Evolutionary conservation across 169 alveolate species (phyloP).

Genomic region (Besnoitia besnoiti): DNA sequence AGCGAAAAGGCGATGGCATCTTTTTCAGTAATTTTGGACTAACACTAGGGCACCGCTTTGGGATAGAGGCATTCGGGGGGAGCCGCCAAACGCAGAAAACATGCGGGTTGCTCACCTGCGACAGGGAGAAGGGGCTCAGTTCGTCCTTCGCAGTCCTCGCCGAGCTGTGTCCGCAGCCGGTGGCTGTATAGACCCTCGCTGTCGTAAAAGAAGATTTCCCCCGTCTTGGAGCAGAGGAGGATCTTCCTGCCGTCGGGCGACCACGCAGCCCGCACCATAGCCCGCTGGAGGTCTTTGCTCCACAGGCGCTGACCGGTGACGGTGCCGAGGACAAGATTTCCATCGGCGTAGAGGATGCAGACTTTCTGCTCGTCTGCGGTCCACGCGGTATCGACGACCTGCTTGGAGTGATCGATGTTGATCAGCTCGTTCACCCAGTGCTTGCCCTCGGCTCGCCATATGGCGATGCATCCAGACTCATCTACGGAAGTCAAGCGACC

Average conservation of each 20-base stretch:
- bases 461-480: background rate
- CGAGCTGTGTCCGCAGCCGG: background rate
- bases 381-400: slow-evolving; percentile 90
- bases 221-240: slow-evolving; percentile 86
- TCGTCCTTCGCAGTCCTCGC: background rate
- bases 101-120: background rate
- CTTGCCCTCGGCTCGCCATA: slow-evolving; percentile 7
- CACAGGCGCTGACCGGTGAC: slow-evolving; percentile 92
- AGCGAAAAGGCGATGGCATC: background rate
- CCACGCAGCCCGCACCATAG: slow-evolving; percentile 88
- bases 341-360: slow-evolving; percentile 91
- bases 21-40: background rate
- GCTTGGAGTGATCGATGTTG: slow-evolving; percentile 87
- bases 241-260: slow-evolving; percentile 90
- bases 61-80: no score
- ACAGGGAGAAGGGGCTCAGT: slow-evolving; percentile 14
- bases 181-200: slow-evolving; percentile 86
- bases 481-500: background rate
- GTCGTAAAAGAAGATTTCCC: slow-evolving; percentile 83
- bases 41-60: no score
- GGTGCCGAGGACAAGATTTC: slow-evolving; percentile 91
- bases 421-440: slow-evolving; percentile 89
- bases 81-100: no score
- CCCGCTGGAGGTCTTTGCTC: slow-evolving; percentile 84
- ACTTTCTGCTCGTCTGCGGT: slow-evolving; percentile 86